Conservation (phyloP, 441 rosid genomes). For the Eruca vesicaria region DNA sequence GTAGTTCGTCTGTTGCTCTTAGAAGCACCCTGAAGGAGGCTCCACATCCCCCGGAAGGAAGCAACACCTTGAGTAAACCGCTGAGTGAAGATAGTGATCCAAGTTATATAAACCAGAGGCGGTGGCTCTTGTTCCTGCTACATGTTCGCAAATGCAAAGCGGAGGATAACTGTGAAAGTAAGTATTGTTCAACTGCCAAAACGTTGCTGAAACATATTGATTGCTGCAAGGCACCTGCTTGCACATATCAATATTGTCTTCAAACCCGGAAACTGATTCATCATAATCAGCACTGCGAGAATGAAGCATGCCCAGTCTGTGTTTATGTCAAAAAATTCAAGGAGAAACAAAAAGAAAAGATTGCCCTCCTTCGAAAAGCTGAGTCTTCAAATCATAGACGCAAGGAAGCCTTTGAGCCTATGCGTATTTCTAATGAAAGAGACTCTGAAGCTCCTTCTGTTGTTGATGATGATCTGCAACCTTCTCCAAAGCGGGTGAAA, state of each 20-base stretch:
- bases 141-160: slow-evolving; percentile 86
- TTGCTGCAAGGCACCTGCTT: slow-evolving; percentile 56
- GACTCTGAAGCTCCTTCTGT: slow-evolving; percentile 46
- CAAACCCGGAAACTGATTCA: slow-evolving; percentile 66
- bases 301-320: slow-evolving; percentile 86
- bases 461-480: slow-evolving; percentile 64
- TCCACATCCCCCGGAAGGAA: slow-evolving; percentile 39
- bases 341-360: slow-evolving; percentile 46
- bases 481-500: slow-evolving; percentile 82
- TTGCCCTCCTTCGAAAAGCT: slow-evolving; percentile 43
- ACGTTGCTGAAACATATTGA: slow-evolving; percentile 75
- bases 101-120: slow-evolving; percentile 62
- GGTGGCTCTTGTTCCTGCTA: slow-evolving; percentile 87
- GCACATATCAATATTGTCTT: slow-evolving; percentile 74
- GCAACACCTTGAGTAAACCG: slow-evolving; percentile 48
- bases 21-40: slow-evolving; percentile 42
- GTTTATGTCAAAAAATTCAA: slow-evolving; percentile 68
- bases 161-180: slow-evolving; percentile 71
- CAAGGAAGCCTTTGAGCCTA: slow-evolving; percentile 46
- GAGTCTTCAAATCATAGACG: slow-evolving; percentile 39
- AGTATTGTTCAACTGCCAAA: slow-evolving; percentile 58
- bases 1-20: slow-evolving; percentile 49
- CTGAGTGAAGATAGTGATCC: slow-evolving; percentile 60
- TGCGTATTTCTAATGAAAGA: slow-evolving; percentile 45
- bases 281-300: slow-evolving; percentile 67